Evolutionary conservation across 2,329 filamentous ascomycete species (phyloP).

Genomic region (Pseudogymnoascus pannorum): DNA sequence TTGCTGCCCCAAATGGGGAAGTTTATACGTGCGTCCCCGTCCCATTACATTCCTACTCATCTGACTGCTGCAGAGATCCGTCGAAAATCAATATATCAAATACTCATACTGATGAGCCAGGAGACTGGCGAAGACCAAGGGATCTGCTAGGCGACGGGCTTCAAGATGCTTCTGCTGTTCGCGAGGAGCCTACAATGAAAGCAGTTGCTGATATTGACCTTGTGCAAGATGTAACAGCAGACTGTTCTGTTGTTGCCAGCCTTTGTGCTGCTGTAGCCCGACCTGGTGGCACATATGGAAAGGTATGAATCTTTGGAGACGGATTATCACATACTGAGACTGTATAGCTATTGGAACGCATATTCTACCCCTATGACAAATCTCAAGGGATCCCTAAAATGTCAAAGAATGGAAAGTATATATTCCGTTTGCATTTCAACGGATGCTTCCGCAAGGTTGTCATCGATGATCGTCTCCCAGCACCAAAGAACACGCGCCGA

Average conservation of each 20-base stretch:
- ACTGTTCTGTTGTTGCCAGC: constrained; percentile 95
- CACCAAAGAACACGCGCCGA: constrained; percentile 64
- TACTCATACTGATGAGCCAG: constrained; percentile 68
- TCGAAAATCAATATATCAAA: constrained; percentile 65
- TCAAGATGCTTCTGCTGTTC: constrained; percentile 13
- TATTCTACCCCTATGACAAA: constrained; percentile 69
- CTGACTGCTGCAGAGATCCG: constrained; percentile 51
- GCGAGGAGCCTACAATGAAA: constrained; percentile 45
- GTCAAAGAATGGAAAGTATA: constrained; percentile 79
- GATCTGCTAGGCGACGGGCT: constrained; percentile 47
- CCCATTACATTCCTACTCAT: constrained; percentile 11
- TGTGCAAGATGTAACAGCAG: constrained; percentile 90
- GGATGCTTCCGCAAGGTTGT: constrained; percentile 81
- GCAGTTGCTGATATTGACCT: constrained; percentile 62
- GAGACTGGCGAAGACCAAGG: constrained; percentile 70
- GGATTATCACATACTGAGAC: constrained; percentile 9
- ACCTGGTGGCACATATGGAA: constrained; percentile 58
- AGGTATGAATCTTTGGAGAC: constrained; percentile 40
- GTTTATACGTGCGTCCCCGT: constrained; percentile 51
- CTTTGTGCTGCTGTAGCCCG: constrained; percentile 74
- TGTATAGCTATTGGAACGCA: constrained; percentile 57
- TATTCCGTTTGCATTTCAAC: constrained; percentile 92
- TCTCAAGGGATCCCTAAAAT: constrained; percentile 48
- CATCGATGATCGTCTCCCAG: constrained; percentile 82
- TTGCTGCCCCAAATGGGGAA: constrained; percentile 43